Conservation (phyloP, 345 rosid genomes). For the Pistacia atlantica region DNA sequence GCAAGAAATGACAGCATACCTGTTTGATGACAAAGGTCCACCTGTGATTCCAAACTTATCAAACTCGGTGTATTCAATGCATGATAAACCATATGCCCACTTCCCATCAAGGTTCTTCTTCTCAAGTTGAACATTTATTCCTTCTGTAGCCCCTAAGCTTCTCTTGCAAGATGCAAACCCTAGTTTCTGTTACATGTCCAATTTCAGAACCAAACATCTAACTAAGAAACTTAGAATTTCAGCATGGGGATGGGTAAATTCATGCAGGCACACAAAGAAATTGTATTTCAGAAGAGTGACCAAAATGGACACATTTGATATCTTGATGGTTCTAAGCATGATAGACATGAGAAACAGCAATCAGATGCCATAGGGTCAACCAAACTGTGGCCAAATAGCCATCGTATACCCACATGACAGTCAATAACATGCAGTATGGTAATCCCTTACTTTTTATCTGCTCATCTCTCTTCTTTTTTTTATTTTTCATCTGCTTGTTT, state of each 20-base stretch:
- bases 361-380: background rate
- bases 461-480: conserved; percentile 1
- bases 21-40: conserved; percentile 36
- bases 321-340: background rate
- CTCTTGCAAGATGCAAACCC: conserved; percentile 93
- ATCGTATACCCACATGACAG: background rate
- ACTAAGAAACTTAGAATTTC: background rate
- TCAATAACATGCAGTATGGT: background rate
- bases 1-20: conserved; percentile 33
- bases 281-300: background rate
- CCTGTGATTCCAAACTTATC: conserved; percentile 69
- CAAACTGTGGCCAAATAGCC: background rate
- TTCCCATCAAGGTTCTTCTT: conserved; percentile 77
- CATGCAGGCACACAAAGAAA: background rate
- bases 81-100: conserved; percentile 94
- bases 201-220: background rate
- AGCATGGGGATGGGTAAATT: background rate
- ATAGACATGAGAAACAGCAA: too few relatives aligned
- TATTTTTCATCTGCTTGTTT: background rate
- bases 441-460: background rate
- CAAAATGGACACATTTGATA: background rate
- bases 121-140: conserved; percentile 83
- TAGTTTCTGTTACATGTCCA: conserved; percentile 64
- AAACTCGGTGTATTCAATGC: conserved; percentile 91
- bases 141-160: conserved; percentile 81